phyloP scores from a whole-genome alignment of 108 stramenopile species.

The Cylindrotheca fusiformis region DNA sequence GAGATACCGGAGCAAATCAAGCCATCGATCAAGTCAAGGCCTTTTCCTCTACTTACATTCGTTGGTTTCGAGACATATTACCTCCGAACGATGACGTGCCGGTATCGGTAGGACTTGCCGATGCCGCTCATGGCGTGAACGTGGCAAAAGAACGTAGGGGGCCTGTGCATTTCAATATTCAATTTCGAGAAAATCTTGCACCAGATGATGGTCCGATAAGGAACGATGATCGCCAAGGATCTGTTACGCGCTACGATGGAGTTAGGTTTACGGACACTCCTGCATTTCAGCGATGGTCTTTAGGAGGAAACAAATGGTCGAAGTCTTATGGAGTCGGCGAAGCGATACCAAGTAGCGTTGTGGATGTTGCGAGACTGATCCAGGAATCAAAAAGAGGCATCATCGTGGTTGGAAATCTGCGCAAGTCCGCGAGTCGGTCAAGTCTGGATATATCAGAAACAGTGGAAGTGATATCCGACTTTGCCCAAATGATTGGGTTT shows the following conservation, averaged over 20 bases:
- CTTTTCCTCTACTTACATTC: slow-evolving; percentile 73
- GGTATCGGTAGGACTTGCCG: slow-evolving; percentile 71
- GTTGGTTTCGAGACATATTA: slow-evolving; percentile 87
- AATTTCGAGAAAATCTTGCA: slow-evolving; percentile 92
- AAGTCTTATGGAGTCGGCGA: slow-evolving; percentile 3
- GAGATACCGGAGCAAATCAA: slow-evolving; percentile 91
- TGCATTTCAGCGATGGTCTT: slow-evolving; percentile 66
- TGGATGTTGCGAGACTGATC: slow-evolving; percentile 49
- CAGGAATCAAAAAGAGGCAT: slow-evolving; percentile 63
- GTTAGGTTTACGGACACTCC: slow-evolving; percentile 74
- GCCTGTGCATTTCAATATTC: slow-evolving; percentile 92
- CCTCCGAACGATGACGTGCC: slow-evolving; percentile 84
- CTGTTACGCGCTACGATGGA: slow-evolving; percentile 54
- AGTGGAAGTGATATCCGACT: slow-evolving; percentile 48
- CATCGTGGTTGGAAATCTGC: slow-evolving; percentile 77
- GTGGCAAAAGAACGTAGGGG: slow-evolving; percentile 53
- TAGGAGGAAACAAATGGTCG: slow-evolving; percentile 47
- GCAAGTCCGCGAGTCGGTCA: slow-evolving; percentile 5
- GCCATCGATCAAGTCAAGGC: slow-evolving; percentile 88
- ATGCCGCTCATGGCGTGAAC: slow-evolving; percentile 79
- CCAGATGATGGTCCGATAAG: slow-evolving; percentile 85
- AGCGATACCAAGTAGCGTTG: slow-evolving; percentile 13
- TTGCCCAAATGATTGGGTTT: slow-evolving; percentile 64
- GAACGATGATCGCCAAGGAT: slow-evolving; percentile 60
- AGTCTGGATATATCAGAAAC: slow-evolving; percentile 21